Evolutionary conservation across 1,139 yeast genomes (phyloP), one percentile per base, ranked within the genome.

Genomic region (Hemisphaericaspora xylofermentans): DNA sequence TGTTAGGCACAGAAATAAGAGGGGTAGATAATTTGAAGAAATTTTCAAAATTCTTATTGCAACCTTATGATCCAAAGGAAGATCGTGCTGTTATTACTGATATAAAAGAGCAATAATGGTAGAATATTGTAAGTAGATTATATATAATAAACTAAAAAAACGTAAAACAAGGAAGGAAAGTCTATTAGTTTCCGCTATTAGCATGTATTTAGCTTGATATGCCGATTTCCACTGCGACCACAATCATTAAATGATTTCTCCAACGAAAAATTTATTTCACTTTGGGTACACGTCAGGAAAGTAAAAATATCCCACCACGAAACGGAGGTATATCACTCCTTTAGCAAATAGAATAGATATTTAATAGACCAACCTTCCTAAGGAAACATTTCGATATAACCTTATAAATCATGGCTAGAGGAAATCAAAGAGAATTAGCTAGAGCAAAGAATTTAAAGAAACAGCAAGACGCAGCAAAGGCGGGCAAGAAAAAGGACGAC

Each of bases 381-480:
- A n/a, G n/a, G n/a, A n/a, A n/a, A n/a, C n/a, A n/a, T n/a, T n/a
- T n/a, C n/a, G n/a, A n/a, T n/a, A n/a, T n/a, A n/a, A 32, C 17
- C 35, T 33, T 15, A 19, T 19, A 16, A 18, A 60, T 39, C 40
- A 91, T 91, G 98, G 84, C 96, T 40, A 80, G 98, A 73, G 98
- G 98, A 25, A 93, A 93, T 65, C 98, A 93, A 67, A 79, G 98
- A 63, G 98, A 93, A 39, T 77, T 87, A 56, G 97, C 97, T 22
- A 78, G 98, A 60, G 89, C 84, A 46, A 91, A 88, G 68, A 88
- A 88, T 66, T 63, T 69, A 60, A 93, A 91, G 71, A 91, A 91
- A 66, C 84, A 78, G 57, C 78, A 78, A 52, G 85, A 80, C 33
- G 72, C 72, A 4, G 66, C 68, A 21, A 82, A 84, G 61, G 33